phyloP scores from a whole-genome alignment of 116 monocot genomes.

The Posidonia oceanica region DNA sequence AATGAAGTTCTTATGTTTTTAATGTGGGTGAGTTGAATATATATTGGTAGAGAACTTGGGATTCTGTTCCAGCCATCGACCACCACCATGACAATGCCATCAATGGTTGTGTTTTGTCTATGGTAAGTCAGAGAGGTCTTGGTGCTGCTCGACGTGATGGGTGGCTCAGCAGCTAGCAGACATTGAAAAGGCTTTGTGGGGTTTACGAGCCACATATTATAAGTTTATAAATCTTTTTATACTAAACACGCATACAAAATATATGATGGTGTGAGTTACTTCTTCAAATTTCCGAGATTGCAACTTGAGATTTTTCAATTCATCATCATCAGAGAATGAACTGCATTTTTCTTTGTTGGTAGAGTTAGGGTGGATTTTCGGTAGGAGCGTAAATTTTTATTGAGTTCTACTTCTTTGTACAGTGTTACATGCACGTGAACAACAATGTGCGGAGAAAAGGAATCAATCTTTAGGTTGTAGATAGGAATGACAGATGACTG shows the following conservation, averaged over 20 bases:
- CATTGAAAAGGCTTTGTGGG: background rate
- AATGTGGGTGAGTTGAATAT: no score
- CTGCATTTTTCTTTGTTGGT: background rate
- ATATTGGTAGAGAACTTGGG: background rate
- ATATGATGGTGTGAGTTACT: no score
- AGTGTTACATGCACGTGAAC: constrained; percentile 6
- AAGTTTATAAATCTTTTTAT: no score
- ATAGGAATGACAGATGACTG: constrained; percentile 10
- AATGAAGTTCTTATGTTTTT: no score
- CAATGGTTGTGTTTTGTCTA: background rate
- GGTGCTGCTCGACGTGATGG: background rate
- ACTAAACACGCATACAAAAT: no score
- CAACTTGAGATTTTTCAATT: no score
- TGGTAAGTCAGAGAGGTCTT: background rate
- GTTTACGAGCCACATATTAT: background rate
- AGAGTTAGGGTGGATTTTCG: background rate
- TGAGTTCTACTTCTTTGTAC: background rate
- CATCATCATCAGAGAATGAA: no score
- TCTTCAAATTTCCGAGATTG: no score
- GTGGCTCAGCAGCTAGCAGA: background rate
- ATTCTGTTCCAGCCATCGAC: constrained; percentile 1
- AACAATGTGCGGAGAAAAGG: background rate
- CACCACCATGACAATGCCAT: background rate
- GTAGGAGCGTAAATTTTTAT: background rate
- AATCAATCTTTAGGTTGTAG: constrained; percentile 1